Evolutionary conservation across 139 green algal species (phyloP).

Genomic region (Gonium pectorale): DNA sequence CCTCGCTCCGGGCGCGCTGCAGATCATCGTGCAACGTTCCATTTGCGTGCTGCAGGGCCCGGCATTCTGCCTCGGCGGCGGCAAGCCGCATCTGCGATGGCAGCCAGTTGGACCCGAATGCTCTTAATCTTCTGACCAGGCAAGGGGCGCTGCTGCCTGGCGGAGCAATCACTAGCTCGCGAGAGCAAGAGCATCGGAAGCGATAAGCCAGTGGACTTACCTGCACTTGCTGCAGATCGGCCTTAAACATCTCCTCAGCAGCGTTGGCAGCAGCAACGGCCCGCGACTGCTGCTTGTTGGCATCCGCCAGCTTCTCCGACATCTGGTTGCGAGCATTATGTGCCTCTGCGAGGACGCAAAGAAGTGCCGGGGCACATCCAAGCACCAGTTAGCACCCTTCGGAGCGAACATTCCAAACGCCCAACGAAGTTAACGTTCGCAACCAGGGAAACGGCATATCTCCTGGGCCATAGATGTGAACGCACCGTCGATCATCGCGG

Average conservation of each 20-base stretch:
- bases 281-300: background rate
- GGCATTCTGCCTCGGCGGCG: constrained; percentile 4
- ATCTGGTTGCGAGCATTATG: constrained; percentile 20
- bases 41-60: constrained; percentile 23
- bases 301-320: constrained; percentile 13
- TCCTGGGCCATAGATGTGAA: too few relatives aligned
- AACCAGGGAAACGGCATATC: too few relatives aligned
- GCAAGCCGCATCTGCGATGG: constrained; percentile 8
- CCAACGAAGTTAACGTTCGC: too few relatives aligned
- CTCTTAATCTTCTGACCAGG: too few relatives aligned
- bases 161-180: background rate
- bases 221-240: constrained; percentile 27
- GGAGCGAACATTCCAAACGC: too few relatives aligned
- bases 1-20: background rate
- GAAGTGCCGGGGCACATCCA: too few relatives aligned
- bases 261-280: background rate
- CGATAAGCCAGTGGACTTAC: too few relatives aligned
- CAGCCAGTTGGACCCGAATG: too few relatives aligned
- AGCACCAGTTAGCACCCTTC: too few relatives aligned
- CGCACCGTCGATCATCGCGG: constrained; percentile 47
- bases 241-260: background rate
- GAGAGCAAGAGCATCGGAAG: background rate
- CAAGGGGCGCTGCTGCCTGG: too few relatives aligned
- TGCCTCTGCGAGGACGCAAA: too few relatives aligned
- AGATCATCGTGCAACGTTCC: constrained; percentile 25